Conservation (phyloP, 2,329 filamentous ascomycete genomes). For the Fusarium azukiicola region DNA sequence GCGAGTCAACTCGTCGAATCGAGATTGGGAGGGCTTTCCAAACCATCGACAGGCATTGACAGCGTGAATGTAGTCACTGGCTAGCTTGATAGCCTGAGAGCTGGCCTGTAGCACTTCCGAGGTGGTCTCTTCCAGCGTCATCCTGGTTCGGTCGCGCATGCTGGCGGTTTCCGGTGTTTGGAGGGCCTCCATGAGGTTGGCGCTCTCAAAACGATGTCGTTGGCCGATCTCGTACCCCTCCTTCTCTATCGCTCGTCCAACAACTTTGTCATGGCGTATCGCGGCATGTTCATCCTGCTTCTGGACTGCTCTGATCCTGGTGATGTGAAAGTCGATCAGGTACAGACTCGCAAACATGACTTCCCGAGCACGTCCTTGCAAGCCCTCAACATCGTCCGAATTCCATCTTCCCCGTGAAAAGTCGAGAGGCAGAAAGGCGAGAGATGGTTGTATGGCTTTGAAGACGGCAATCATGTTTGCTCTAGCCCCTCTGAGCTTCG, state of each 20-base stretch:
- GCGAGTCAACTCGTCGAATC: constrained; percentile 46
- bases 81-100: constrained; percentile 51
- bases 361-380: constrained; percentile 62
- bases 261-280: background rate
- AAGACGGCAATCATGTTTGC: constrained; percentile 59
- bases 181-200: constrained; percentile 61
- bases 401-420: constrained; percentile 70
- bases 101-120: constrained; percentile 51
- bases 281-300: constrained; percentile 43
- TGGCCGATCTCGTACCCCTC: constrained; percentile 43
- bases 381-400: constrained; percentile 64
- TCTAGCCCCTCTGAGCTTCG: constrained; percentile 55
- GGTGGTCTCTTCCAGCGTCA: constrained; percentile 57
- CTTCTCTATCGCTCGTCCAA: constrained; percentile 15
- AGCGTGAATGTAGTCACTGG: constrained; percentile 50
- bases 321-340: constrained; percentile 68
- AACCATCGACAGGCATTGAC: constrained; percentile 59
- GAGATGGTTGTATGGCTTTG: constrained; percentile 62
- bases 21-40: constrained; percentile 44
- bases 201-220: constrained; percentile 58
- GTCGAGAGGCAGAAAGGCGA: constrained; percentile 70
- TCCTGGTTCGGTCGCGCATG: constrained; percentile 57
- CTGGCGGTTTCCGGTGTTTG: constrained; percentile 61
- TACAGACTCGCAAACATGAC: constrained; percentile 60
- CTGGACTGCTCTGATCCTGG: constrained; percentile 49